These are phyloP conservation scores for Solanum medicagineum DNA, from an alignment of 257 asterid genomes.

Conservation along the genomic window DNA sequence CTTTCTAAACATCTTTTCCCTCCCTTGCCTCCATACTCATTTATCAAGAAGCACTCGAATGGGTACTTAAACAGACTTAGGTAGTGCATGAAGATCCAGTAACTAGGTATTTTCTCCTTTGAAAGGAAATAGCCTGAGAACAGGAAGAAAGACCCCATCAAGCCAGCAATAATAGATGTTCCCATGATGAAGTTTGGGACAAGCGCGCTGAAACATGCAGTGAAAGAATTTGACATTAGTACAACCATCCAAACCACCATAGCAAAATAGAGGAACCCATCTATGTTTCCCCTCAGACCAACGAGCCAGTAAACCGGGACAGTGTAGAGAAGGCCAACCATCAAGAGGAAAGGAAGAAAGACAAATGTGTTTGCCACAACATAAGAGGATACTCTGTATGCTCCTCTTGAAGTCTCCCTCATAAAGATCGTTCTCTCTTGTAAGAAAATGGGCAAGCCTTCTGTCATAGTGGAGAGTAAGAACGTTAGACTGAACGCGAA, in stretches of 20 bases:
- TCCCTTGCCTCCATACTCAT: constrained; percentile 69
- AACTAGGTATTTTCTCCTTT: constrained; percentile 42
- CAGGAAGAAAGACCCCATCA: constrained; percentile 86
- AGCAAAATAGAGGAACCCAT: constrained; percentile 60
- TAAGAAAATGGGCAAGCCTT: constrained; percentile 73
- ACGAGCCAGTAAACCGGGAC: constrained; percentile 71
- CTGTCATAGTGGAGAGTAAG: constrained; percentile 64
- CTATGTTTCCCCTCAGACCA: constrained; percentile 44
- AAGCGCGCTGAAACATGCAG: constrained; percentile 76
- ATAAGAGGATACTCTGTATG: constrained; percentile 75
- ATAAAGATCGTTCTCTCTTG: constrained; percentile 58
- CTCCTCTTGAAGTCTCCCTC: constrained; percentile 65
- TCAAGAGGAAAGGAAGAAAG: constrained; percentile 53
- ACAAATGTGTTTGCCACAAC: constrained; percentile 63
- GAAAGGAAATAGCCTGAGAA: constrained; percentile 79
- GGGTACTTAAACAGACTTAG: constrained; percentile 84
- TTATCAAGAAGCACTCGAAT: constrained; percentile 63
- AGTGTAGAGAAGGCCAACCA: constrained; percentile 47
- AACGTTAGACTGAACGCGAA: constrained; percentile 74
- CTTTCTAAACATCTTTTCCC: constrained; percentile 41
- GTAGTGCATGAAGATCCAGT: constrained; percentile 87
- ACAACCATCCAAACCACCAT: constrained; percentile 64
- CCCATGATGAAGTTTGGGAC: constrained; percentile 91
- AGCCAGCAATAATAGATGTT: constrained; percentile 65
- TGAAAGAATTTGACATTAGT: constrained; percentile 69